Conservation (phyloP, 2,329 filamentous ascomycete genomes). For the Pestalotiopsis sp. region DNA sequence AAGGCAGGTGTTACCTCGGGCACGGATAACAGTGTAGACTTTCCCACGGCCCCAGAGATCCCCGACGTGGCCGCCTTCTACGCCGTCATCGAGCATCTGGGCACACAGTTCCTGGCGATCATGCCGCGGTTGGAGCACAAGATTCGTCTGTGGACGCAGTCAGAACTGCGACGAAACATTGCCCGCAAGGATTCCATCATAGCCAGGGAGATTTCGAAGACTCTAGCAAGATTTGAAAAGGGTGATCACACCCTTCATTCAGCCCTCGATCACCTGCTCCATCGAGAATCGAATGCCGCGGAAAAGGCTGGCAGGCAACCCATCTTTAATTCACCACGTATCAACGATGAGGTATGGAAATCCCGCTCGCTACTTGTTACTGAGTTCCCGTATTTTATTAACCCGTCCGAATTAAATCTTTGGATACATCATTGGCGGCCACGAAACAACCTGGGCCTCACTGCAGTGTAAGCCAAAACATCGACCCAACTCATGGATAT, state of each 20-base stretch:
- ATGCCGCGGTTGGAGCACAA: constrained; percentile 15
- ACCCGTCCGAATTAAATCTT: constrained; percentile 18
- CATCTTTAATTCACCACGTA: constrained; percentile 26
- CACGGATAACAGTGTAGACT: constrained; percentile 14
- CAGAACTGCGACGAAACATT: constrained; percentile 12
- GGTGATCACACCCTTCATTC: constrained; percentile 18
- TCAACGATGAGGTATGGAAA: constrained; percentile 30
- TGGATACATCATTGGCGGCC: constrained; percentile 27
- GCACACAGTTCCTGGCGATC: constrained; percentile 16
- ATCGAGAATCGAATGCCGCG: constrained; percentile 30
- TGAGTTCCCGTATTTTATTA: background rate
- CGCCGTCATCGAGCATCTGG: constrained; percentile 15
- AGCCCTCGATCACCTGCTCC: constrained; percentile 33
- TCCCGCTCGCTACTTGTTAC: background rate
- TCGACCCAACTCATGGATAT: background rate
- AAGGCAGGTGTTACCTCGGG: background rate
- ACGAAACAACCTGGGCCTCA: constrained; percentile 25
- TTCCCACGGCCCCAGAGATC: constrained; percentile 16
- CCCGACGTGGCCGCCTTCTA: constrained; percentile 19
- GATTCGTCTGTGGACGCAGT: constrained; percentile 14
- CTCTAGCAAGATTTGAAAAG: constrained; percentile 17
- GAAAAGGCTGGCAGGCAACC: constrained; percentile 29
- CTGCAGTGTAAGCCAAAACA: constrained; percentile 17
- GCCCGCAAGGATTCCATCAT: constrained; percentile 21
- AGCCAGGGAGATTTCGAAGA: constrained; percentile 20